Conservation (phyloP, 139 green algal species). For the Volvox africanus region DNA sequence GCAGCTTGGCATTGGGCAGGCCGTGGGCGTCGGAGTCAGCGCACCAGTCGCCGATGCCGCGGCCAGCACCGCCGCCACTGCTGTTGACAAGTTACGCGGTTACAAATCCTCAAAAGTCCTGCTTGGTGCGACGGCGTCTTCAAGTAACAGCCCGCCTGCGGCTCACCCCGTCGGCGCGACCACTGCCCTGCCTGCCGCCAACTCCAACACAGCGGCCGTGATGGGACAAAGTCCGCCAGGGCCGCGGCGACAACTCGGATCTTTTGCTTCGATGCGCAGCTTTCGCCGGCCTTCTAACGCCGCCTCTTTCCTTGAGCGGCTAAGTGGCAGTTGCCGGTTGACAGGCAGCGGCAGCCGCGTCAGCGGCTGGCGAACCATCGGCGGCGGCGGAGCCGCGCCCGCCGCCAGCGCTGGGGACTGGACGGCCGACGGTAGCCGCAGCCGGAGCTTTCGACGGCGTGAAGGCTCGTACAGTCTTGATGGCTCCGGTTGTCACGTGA, state of each 20-base stretch:
- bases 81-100: slow-evolving; percentile 27
- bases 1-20: neutral
- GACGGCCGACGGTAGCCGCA: neutral
- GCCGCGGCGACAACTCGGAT: neutral
- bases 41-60: neutral
- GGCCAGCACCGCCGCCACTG: neutral
- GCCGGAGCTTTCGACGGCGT: neutral
- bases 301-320: slow-evolving; percentile 30
- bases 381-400: neutral
- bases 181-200: neutral
- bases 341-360: neutral
- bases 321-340: neutral
- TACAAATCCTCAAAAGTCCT: slow-evolving; percentile 26
- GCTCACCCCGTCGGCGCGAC: neutral
- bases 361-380: neutral
- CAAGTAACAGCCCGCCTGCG: too few relatives aligned
- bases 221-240: neutral
- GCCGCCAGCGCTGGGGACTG: neutral
- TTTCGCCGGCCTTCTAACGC: neutral
- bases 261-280: neutral
- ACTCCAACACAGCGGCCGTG: too few relatives aligned
- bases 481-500: neutral
- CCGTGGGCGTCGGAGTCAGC: neutral
- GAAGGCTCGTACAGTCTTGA: neutral
- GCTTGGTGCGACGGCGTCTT: neutral